Evolutionary conservation across 2,329 filamentous ascomycete species (phyloP), one percentile per base, ranked within the genome.

Genomic region (Penicillium sp.): DNA sequence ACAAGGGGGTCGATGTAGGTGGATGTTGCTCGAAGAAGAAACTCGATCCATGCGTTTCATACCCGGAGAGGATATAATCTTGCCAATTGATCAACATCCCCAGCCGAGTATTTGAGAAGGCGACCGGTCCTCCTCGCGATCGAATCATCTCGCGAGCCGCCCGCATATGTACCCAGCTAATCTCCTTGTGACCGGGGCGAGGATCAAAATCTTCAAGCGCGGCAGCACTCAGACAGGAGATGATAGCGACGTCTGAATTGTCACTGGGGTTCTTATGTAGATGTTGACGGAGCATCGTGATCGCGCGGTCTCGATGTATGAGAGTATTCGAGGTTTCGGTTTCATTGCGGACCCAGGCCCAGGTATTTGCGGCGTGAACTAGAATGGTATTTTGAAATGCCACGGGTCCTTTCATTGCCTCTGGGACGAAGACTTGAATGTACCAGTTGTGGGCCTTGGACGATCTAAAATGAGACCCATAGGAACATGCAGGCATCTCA

Each of bases 81-180:
- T 76, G 75, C 78, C 77, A 79, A 56, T 80, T 78, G 47, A 79
- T 78, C 53, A 80, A 62, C 75, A 77, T 79, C 3, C 73, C 76
- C 45, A 79, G 63, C 22, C 71, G 76, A 37, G 76, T 78, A 42
- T 77, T 70, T 35, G 71, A 66, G 56, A 79, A 77, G 9, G 73
- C 75, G 15, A 66, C 63, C 5, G 77, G 75, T 2, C 78, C 78
- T 8, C 77, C 77, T 33, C 78, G 72, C 8, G 70, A 68, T 37
- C 73, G 70, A 33, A 79, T 78, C 72, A 78, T 79, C 56, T 75
- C 70, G 40, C 73, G 70, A 13, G 76, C 78, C 22, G 72, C 75
- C 44, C 75, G 73, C 76, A 78, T 79, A 51, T 79, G 77, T n/a
- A 74, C 68, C 76, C 76, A 77, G 42, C 76, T 77, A 53, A 73